These are phyloP conservation scores for Chrysosporium keratinophilum DNA, from an alignment of 2,329 filamentous ascomycete species.

Conservation along the genomic window DNA sequence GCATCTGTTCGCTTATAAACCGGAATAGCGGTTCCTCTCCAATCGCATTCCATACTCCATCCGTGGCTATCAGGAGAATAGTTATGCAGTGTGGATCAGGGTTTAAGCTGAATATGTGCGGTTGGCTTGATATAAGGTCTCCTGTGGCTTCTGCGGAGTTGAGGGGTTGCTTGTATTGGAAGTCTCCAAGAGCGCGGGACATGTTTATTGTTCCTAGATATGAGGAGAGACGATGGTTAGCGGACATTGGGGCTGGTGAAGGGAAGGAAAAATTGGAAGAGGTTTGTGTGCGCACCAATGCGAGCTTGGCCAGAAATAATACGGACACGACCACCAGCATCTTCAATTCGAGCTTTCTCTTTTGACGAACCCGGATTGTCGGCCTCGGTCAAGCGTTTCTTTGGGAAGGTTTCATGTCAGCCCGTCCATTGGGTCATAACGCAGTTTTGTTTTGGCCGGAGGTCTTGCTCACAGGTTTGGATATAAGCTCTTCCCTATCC, in stretches of 20 bases:
- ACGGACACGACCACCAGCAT: constrained; percentile 25
- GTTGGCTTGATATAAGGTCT: constrained; percentile 27
- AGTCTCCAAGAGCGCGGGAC: constrained; percentile 29
- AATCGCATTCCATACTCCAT: constrained; percentile 25
- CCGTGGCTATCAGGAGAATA: constrained; percentile 24
- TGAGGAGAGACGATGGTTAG: neutral
- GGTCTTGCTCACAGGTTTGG: neutral
- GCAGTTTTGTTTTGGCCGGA: neutral
- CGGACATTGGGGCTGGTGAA: neutral
- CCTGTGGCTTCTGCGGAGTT: constrained; percentile 20
- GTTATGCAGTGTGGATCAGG: constrained; percentile 23
- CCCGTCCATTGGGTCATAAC: neutral
- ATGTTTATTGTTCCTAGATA: constrained; percentile 27
- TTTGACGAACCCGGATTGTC: constrained; percentile 26
- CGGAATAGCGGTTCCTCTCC: constrained; percentile 24
- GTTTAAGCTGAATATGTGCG: constrained; percentile 21
- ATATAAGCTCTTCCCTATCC: constrained; percentile 13
- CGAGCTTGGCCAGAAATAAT: constrained; percentile 23
- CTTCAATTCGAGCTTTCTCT: constrained; percentile 26
- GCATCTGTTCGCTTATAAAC: constrained; percentile 25
- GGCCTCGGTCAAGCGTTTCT: constrained; percentile 27
- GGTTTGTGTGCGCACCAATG: constrained; percentile 19
- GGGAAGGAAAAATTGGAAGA: constrained; percentile 2
- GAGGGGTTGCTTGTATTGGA: constrained; percentile 31
- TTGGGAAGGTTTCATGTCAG: neutral